phyloP scores from a whole-genome alignment of 257 asterid genomes.

The Solanum clarkiae region DNA sequence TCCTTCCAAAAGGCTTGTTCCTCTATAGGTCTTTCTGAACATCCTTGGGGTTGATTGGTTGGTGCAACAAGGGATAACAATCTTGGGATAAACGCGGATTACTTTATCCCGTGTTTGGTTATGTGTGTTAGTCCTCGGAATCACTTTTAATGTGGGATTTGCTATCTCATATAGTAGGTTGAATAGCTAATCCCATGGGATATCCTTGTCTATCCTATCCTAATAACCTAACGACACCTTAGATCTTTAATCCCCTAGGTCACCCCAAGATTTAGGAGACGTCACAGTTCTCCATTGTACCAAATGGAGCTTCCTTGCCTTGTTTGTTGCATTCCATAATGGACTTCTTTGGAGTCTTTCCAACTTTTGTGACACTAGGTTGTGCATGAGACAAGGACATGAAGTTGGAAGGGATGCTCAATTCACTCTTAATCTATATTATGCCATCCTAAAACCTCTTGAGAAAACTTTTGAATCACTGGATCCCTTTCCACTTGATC shows the following conservation, averaged over 20 bases:
- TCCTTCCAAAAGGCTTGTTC: neutral
- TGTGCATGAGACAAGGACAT: neutral
- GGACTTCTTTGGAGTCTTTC: neutral
- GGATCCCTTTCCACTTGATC: neutral
- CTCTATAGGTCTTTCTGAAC: neutral
- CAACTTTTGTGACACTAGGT: neutral
- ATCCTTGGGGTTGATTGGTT: neutral
- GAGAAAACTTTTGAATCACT: neutral
- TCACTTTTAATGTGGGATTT: neutral
- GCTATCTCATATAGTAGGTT: neutral
- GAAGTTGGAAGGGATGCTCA: neutral
- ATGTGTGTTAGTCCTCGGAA: neutral
- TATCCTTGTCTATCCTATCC: neutral
- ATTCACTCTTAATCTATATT: neutral
- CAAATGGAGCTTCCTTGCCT: neutral
- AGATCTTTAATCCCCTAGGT: neutral
- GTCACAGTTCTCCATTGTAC: neutral
- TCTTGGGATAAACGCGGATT: neutral
- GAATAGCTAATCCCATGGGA: neutral
- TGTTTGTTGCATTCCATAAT: neutral
- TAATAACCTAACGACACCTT: neutral
- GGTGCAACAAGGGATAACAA: neutral
- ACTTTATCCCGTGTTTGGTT: neutral
- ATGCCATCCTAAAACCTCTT: neutral
- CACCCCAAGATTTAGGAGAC: neutral